These are phyloP conservation scores for Linnemannia zychae DNA, from an alignment of 192 early-diverging fungal species.

Conservation along the genomic window DNA sequence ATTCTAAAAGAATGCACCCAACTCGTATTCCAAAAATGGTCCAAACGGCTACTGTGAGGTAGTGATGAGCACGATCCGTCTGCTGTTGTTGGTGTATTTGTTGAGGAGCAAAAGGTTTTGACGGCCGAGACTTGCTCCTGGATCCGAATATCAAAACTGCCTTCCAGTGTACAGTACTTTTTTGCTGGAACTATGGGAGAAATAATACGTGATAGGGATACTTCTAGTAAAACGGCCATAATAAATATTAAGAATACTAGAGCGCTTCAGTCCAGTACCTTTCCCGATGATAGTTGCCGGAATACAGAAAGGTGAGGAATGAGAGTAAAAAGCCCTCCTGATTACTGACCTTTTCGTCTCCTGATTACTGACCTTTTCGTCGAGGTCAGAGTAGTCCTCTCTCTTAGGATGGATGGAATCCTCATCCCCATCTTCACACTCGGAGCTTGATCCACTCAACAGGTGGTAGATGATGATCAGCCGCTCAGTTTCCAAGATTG, in stretches of 20 bases:
- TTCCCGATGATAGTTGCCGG: slow-evolving; percentile 5
- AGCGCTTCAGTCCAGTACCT: neutral
- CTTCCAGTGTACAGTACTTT: neutral
- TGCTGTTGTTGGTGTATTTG: slow-evolving; percentile 7
- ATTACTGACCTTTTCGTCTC: neutral
- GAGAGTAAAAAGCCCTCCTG: neutral
- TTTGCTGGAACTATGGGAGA: neutral
- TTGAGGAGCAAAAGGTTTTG: neutral
- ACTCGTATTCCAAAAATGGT: neutral
- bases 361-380: neutral
- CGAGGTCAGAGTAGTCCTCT: neutral
- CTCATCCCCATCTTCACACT: neutral
- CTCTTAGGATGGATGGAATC: neutral
- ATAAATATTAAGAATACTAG: too few relatives aligned
- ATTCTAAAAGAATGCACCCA: neutral
- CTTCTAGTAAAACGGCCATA: too few relatives aligned
- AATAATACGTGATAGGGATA: too few relatives aligned
- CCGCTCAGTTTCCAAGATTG: slow-evolving; percentile 4
- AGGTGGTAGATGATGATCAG: neutral
- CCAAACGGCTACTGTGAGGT: neutral
- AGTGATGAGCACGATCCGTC: neutral
- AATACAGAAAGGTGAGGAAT: slow-evolving; percentile 6
- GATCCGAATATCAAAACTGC: neutral
- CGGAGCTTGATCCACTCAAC: neutral
- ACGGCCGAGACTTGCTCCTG: neutral